These are phyloP conservation scores for Colletotrichum sojae DNA, from an alignment of 2,329 filamentous ascomycete species.

Conservation along the genomic window DNA sequence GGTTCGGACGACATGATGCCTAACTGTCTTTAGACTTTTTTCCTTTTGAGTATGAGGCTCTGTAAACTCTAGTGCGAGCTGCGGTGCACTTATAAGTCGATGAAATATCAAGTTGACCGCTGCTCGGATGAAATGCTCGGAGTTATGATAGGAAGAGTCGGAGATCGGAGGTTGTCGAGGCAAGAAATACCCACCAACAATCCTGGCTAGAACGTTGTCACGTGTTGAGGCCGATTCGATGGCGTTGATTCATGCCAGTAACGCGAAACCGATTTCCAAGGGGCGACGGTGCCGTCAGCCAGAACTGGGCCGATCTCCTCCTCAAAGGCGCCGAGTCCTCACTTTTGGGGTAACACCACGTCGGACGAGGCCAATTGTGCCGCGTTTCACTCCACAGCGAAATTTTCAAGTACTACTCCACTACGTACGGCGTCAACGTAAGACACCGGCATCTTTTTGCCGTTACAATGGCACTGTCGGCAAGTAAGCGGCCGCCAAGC, in stretches of 20 bases:
- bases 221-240: constrained; percentile 11
- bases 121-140: constrained; percentile 23
- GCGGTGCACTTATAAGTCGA: constrained; percentile 21
- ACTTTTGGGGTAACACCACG: constrained; percentile 8
- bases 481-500: too few species aligned
- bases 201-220: background rate
- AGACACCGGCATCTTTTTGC: constrained; percentile 17
- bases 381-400: background rate
- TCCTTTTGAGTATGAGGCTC: background rate
- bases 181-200: background rate
- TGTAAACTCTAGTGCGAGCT: background rate
- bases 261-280: background rate
- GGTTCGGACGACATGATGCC: constrained; percentile 22
- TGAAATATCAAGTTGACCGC: background rate
- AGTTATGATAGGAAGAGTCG: constrained; percentile 31
- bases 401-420: background rate
- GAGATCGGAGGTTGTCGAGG: constrained; percentile 9
- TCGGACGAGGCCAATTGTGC: constrained; percentile 10
- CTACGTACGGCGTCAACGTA: background rate
- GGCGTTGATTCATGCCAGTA: constrained; percentile 11
- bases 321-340: constrained; percentile 8
- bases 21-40: background rate
- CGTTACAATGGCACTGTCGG: background rate
- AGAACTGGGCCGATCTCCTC: constrained; percentile 1
- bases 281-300: constrained; percentile 6